Base-by-base conservation (phyloP, 306 rosid genomes). In the Rosa multiflora region DNA sequence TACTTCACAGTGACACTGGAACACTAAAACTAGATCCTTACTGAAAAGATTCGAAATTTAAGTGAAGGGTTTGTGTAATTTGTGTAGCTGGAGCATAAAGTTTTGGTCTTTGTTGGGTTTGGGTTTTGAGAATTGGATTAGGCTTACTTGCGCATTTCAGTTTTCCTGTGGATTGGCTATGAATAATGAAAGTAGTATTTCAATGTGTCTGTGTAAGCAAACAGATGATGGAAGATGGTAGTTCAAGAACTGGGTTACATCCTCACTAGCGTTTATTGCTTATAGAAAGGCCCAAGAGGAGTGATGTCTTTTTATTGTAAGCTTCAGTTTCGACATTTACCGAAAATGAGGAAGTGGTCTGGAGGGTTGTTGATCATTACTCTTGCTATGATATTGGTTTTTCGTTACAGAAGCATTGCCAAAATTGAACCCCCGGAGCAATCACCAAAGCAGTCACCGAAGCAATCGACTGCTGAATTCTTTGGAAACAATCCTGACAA, bases 271-370 rank as follows among this genome's bases (percentile, higher is more conserved):
- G 21, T 52, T 72, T 56, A 23, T 73, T 26, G 8, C 61, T 42
- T 75, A 40, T 32, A 44, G 49, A 72, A 74, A 74, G 69, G 14
- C 32, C 21, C 39, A 68, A 77, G 23, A 56, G 37, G 74, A 68
- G 70, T 55, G 6, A 40, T 56, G 52, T 21, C 43, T 35, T 29
- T 61, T 18, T 26, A 26, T 48, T n/a, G 39, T 74, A n/a, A 66
- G 43, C 26, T 74, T 70, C 73, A 80, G 42, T 29, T 80, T 73
- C 72, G 62, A 51, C 68, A 78, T 70, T 74, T 79, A 76, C 74
- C 66, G 72, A 85, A 82, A 82, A 92, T 94, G 98, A 94, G 89
- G 89, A 94, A 86, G 82, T 92, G 97, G 97, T 92, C 86, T 69
- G 97, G 97, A 61, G 98, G 97, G 26, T 12, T 89, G 78, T 82